Percentiles rank a stretch among this genome's conserved stretches.
phyloP scores from a whole-genome alignment of 345 rosid species.

The Eucalyptus curtisii region DNA sequence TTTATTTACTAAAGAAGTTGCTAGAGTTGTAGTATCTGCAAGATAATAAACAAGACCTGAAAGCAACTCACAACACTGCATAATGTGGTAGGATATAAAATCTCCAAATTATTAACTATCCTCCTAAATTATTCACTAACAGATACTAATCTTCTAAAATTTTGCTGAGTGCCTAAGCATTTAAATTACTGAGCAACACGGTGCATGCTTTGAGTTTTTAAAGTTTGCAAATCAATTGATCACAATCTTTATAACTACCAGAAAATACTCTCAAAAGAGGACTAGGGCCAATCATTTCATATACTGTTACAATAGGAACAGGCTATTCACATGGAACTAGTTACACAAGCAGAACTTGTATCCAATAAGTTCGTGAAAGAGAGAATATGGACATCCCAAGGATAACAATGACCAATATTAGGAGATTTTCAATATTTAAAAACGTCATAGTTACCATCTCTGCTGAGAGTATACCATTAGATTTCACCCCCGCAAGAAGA shows the following conservation, averaged over 20 bases:
- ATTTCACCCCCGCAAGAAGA: slow-evolving; percentile 93
- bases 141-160: background rate
- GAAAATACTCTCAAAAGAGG: background rate
- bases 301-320: background rate
- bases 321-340: background rate
- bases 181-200: background rate
- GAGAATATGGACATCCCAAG: background rate
- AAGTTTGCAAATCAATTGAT: background rate
- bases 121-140: background rate
- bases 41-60: background rate
- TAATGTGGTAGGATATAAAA: background rate
- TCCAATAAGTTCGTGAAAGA: background rate
- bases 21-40: background rate
- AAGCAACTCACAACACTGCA: background rate
- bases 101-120: background rate
- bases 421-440: background rate
- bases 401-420: background rate
- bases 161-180: background rate
- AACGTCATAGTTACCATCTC: slow-evolving; percentile 65
- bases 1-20: background rate
- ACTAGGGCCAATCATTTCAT: background rate
- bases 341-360: background rate
- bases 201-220: background rate
- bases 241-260: background rate
- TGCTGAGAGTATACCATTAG: slow-evolving; percentile 90